Conservation (phyloP, 192 early-diverging fungal species). For the Thamnidium elegans region DNA sequence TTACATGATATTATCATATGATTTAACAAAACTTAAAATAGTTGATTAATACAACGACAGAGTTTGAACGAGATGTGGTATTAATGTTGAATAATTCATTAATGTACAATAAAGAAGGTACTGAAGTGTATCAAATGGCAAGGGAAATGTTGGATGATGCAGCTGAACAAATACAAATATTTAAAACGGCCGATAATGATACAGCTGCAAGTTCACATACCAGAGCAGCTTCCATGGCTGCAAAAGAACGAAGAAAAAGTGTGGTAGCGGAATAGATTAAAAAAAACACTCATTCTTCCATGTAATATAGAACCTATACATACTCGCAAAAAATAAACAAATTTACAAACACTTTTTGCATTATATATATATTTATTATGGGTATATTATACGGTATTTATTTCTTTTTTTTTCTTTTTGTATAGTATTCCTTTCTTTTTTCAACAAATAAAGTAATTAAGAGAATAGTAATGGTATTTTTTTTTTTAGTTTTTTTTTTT, state of each 20-base stretch:
- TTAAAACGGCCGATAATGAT: constrained; percentile 42
- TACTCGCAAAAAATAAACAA: no score
- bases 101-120: constrained; percentile 85
- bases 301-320: no score
- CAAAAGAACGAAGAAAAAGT: constrained; percentile 16
- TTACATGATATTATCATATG: no score
- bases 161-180: constrained; percentile 63
- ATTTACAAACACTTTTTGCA: no score
- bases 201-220: constrained; percentile 25
- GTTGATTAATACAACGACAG: constrained; percentile 75
- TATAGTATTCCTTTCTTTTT: no score
- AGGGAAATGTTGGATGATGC: constrained; percentile 76
- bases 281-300: neutral
- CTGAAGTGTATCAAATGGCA: constrained; percentile 84
- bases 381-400: no score
- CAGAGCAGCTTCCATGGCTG: constrained; percentile 15
- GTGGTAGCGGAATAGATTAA: constrained; percentile 5
- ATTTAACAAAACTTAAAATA: constrained; percentile 23
- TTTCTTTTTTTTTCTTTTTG: no score
- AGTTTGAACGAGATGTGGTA: constrained; percentile 90
- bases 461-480: no score
- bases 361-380: no score
- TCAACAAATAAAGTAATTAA: no score
- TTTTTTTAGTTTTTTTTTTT: no score
- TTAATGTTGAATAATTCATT: constrained; percentile 86